Evolutionary conservation across 163 green algal species (phyloP).

Genomic region (Chlamydomonas reinhardtii): DNA sequence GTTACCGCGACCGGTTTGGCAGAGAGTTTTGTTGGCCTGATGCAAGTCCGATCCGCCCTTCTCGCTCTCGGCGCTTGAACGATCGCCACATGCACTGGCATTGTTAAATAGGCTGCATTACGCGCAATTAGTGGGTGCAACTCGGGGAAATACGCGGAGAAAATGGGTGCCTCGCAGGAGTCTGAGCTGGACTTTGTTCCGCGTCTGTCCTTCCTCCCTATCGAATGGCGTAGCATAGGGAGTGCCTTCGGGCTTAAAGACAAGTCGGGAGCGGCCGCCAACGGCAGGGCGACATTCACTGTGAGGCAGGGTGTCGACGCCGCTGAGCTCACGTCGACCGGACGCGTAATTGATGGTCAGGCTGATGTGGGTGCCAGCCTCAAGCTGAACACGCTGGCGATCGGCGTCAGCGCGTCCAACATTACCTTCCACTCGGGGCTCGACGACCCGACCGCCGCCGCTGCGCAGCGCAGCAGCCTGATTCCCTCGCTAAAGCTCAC

Average conservation of each 20-base stretch:
- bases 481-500: constrained; percentile 61
- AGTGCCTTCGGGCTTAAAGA: constrained; percentile 51
- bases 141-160: too few species aligned
- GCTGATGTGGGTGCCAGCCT: constrained; percentile 61
- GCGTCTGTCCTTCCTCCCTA: constrained; percentile 53
- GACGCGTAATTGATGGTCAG: constrained; percentile 58
- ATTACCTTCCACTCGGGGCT: constrained; percentile 53
- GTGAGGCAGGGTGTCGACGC: constrained; percentile 62
- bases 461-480: constrained; percentile 28
- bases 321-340: constrained; percentile 52
- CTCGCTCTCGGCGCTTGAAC: too few species aligned
- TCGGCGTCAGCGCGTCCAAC: constrained; percentile 61
- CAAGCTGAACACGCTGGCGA: constrained; percentile 42
- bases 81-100: too few species aligned
- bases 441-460: constrained; percentile 56
- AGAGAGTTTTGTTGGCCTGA: too few species aligned
- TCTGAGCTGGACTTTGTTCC: constrained; percentile 64
- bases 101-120: too few species aligned
- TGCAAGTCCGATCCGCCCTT: too few species aligned
- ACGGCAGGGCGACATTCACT: constrained; percentile 55
- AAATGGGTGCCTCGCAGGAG: not conserved
- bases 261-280: constrained; percentile 4
- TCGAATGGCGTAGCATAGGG: constrained; percentile 60
- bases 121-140: too few species aligned
- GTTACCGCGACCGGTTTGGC: too few species aligned